Evolutionary conservation across 2,329 filamentous ascomycete species (phyloP).

Genomic region (Monosporascus sp.): DNA sequence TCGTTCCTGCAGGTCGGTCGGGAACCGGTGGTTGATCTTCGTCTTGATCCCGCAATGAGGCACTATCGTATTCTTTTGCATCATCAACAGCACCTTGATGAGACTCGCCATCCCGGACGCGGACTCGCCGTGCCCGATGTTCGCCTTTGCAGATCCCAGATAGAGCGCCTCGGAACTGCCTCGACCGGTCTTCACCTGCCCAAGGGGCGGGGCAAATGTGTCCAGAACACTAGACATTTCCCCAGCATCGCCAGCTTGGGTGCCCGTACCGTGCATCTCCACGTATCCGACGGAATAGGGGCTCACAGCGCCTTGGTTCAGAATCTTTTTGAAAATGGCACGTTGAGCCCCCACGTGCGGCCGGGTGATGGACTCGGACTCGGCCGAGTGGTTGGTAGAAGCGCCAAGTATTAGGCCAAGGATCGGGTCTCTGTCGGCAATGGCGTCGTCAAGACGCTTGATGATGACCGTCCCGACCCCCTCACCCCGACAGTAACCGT

Average conservation of each 20-base stretch:
- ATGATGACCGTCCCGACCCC: slow-evolving; percentile 13
- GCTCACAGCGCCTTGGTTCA: slow-evolving; percentile 54
- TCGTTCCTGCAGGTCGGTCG: slow-evolving; percentile 7
- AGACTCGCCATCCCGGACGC: no score
- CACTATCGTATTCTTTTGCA: no score
- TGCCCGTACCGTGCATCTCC: slow-evolving; percentile 67
- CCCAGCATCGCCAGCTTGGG: slow-evolving; percentile 64
- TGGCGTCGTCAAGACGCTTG: slow-evolving; percentile 16
- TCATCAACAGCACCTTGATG: no score
- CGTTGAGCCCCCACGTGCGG: slow-evolving; percentile 61
- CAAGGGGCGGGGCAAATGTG: slow-evolving; percentile 46
- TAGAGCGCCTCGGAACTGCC: no score
- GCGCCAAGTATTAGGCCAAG: slow-evolving; percentile 56
- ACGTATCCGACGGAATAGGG: slow-evolving; percentile 51
- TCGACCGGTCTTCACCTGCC: no score
- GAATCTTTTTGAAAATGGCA: slow-evolving; percentile 52
- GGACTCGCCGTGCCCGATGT: no score
- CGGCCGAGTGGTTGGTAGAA: slow-evolving; percentile 66
- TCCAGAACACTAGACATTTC: slow-evolving; percentile 59
- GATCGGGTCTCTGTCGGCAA: slow-evolving; percentile 23
- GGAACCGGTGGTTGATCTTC: no score
- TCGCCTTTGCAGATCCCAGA: no score
- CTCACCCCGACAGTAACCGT: slow-evolving; percentile 34
- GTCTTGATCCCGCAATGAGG: no score
- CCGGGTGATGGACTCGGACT: slow-evolving; percentile 65